These are phyloP conservation scores for Prunus fruticosa DNA, from an alignment of 306 rosid species.

Conservation along the genomic window DNA sequence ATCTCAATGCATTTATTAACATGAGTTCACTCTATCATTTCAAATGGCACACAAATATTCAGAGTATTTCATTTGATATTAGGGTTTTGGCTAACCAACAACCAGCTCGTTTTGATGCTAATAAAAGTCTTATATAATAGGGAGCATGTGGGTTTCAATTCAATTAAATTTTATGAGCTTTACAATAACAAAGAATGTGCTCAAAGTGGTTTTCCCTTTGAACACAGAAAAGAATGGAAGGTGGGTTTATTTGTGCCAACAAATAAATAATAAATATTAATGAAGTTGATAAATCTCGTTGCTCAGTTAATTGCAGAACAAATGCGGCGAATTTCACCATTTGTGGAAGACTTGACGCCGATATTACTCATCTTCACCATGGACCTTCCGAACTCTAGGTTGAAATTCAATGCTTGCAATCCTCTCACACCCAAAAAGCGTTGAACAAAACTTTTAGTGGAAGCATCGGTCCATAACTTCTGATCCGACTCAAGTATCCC, in stretches of 20 bases:
- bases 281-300: neutral
- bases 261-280: neutral
- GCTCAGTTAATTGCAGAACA: conserved; percentile 36
- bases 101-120: no score
- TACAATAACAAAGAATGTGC: neutral
- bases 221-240: neutral
- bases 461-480: conserved; percentile 53
- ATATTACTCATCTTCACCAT: conserved; percentile 70
- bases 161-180: neutral
- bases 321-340: conserved; percentile 61
- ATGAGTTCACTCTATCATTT: no score
- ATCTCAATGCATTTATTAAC: no score
- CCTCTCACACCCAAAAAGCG: conserved; percentile 36
- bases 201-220: neutral
- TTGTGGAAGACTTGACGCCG: conserved; percentile 36
- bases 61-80: no score
- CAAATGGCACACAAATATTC: no score
- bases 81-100: no score
- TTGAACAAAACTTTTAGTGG: conserved; percentile 43
- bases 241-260: neutral
- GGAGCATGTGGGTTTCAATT: no score
- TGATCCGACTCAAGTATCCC: conserved; percentile 65
- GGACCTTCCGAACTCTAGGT: conserved; percentile 49
- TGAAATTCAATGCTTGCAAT: conserved; percentile 33
- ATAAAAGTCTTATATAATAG: no score